phyloP scores from a whole-genome alignment of 2,329 filamentous ascomycete species.

The Trichoderma breve region DNA sequence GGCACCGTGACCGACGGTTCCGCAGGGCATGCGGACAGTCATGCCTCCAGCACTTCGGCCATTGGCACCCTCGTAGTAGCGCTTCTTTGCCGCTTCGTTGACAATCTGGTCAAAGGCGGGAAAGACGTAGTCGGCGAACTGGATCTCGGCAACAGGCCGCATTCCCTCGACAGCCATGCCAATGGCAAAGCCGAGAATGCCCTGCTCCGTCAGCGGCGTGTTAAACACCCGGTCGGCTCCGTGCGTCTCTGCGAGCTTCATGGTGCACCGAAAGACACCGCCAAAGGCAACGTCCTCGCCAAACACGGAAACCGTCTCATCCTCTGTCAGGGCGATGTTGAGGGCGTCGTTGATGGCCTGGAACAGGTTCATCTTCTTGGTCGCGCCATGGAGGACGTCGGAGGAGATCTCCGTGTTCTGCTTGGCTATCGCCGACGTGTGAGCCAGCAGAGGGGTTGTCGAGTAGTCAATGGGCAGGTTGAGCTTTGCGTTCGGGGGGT shows the following conservation, averaged over 20 bases:
- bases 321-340: slow-evolving; percentile 73
- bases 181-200: slow-evolving; percentile 90
- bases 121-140: slow-evolving; percentile 93
- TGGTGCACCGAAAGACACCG: slow-evolving; percentile 91
- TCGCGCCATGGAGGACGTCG: slow-evolving; percentile 64
- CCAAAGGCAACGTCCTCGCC: slow-evolving; percentile 97
- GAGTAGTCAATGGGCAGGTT: slow-evolving; percentile 88
- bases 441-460: slow-evolving; percentile 75
- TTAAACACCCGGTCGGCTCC: slow-evolving; percentile 92
- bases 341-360: slow-evolving; percentile 91
- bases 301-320: slow-evolving; percentile 86
- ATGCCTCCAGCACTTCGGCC: slow-evolving; percentile 69
- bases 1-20: slow-evolving; percentile 84
- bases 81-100: slow-evolving; percentile 86
- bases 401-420: slow-evolving; percentile 68
- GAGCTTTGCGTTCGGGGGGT: slow-evolving; percentile 61
- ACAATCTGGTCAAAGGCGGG: slow-evolving; percentile 93
- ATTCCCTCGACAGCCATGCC: slow-evolving; percentile 87
- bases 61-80: slow-evolving; percentile 67
- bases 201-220: slow-evolving; percentile 90
- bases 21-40: slow-evolving; percentile 86
- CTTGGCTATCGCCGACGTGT: slow-evolving; percentile 71
- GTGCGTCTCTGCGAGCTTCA: slow-evolving; percentile 84
- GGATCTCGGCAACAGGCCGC: slow-evolving; percentile 89
- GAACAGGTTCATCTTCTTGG: slow-evolving; percentile 89